These are phyloP conservation scores for Urostyla sp. DNA, from an alignment of 73 alveolate genomes.

Conservation along the genomic window DNA sequence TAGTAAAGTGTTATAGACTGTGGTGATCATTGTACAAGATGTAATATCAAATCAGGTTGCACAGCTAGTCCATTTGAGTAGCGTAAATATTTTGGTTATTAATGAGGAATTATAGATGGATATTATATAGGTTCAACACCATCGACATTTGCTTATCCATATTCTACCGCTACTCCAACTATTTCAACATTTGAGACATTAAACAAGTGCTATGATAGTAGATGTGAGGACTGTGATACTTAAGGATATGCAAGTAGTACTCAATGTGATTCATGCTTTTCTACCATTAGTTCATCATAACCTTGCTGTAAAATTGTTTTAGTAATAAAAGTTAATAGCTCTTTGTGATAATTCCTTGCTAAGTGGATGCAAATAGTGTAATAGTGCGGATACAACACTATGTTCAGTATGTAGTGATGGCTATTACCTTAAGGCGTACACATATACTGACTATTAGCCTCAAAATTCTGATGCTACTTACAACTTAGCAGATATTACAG, in stretches of 20 bases:
- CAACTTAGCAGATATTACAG: too few relatives aligned
- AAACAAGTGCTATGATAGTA: conserved; percentile 3
- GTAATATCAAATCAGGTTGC: conserved; percentile 9
- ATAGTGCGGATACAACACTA: not conserved
- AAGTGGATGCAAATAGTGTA: conserved; percentile 7
- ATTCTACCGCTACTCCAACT: not conserved
- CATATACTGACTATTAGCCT: too few relatives aligned
- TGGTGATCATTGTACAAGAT: conserved; percentile 18
- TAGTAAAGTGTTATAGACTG: not conserved
- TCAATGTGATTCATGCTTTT: not conserved
- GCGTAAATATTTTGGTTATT: not conserved
- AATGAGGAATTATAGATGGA: conserved; percentile 10
- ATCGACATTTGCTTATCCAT: not conserved
- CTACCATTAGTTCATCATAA: not conserved
- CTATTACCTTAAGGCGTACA: not conserved
- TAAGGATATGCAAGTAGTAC: not conserved
- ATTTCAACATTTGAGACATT: conserved; percentile 2
- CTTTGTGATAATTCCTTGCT: not conserved
- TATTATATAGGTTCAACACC: not conserved
- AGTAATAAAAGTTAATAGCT: not conserved
- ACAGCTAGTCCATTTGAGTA: not conserved
- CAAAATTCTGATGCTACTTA: too few relatives aligned
- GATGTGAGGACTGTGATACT: conserved; percentile 3
- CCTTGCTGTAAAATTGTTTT: conserved; percentile 11
- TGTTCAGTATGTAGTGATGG: conserved; percentile 18